These are phyloP conservation scores for Coniochaeta prunicola DNA, from an alignment of 2,329 filamentous ascomycete species.

Conservation along the genomic window DNA sequence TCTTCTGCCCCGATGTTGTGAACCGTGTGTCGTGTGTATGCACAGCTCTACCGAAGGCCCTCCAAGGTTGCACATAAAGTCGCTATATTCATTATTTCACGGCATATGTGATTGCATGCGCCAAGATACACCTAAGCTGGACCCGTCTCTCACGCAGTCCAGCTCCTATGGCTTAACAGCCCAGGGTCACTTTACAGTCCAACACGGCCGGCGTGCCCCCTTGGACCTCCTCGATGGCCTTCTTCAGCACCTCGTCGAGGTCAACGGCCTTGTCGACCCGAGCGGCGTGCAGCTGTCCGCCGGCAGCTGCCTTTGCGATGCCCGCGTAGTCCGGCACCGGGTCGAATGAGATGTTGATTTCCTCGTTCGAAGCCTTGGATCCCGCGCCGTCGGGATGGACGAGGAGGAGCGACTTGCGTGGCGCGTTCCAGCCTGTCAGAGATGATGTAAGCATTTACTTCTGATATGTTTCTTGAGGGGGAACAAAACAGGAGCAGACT, in stretches of 20 bases:
- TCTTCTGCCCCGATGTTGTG: background rate
- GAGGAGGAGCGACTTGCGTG: constrained; percentile 46
- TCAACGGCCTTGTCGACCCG: constrained; percentile 37
- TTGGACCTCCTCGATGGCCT: constrained; percentile 44
- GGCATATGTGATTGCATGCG: background rate
- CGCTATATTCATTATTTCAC: background rate
- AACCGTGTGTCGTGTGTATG: background rate
- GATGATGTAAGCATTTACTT: constrained; percentile 4
- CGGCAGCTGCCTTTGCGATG: constrained; percentile 53
- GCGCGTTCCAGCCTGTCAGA: constrained; percentile 49
- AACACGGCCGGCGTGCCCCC: constrained; percentile 44
- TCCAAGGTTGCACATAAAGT: background rate
- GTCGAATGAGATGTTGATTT: constrained; percentile 54
- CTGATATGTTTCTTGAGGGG: too few species aligned
- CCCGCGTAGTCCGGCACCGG: constrained; percentile 52
- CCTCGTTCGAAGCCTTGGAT: constrained; percentile 49
- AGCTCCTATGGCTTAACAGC: constrained; percentile 24
- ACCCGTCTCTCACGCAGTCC: background rate
- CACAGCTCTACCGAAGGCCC: too few species aligned
- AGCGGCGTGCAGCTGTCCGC: constrained; percentile 43
- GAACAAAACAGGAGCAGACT: constrained; percentile 10
- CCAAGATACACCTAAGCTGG: background rate
- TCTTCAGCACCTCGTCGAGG: constrained; percentile 37
- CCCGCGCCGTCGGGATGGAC: constrained; percentile 52
- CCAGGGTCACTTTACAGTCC: constrained; percentile 42